Evolutionary conservation across 2,329 filamentous ascomycete genomes (phyloP).

Genomic region (Fusarium sp.): DNA sequence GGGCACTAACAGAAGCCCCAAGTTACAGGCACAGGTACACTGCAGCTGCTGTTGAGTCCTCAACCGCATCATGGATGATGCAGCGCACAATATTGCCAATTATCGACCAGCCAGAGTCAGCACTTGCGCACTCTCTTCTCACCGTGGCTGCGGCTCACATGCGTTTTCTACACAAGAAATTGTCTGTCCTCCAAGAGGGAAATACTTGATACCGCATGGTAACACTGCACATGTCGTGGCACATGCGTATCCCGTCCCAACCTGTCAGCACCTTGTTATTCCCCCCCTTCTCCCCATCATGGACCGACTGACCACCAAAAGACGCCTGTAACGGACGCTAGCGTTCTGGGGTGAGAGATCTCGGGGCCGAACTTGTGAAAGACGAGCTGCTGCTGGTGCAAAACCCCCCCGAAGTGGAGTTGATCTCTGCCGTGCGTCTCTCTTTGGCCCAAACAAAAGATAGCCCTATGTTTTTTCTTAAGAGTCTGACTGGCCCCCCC

Average conservation of each 20-base stretch:
- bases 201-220: slow-evolving; percentile 1
- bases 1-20: too few relatives aligned
- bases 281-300: not conserved
- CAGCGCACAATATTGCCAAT: not conserved
- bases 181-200: too few relatives aligned
- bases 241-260: slow-evolving; percentile 9
- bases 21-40: not conserved
- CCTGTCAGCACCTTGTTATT: slow-evolving; percentile 38
- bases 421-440: not conserved
- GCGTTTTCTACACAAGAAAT: slow-evolving; percentile 1
- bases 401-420: slow-evolving; percentile 2
- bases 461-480: slow-evolving; percentile 5
- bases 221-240: slow-evolving; percentile 22
- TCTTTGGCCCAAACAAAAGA: slow-evolving; percentile 29
- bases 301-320: not conserved
- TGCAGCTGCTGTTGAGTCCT: slow-evolving; percentile 2
- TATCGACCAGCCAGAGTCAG: slow-evolving; percentile 5
- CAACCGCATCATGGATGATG: not conserved
- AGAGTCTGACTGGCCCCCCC: slow-evolving; percentile 9
- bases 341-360: slow-evolving; percentile 11
- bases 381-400: not conserved
- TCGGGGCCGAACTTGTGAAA: not conserved
- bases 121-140: slow-evolving; percentile 16
- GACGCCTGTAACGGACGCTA: slow-evolving; percentile 22
- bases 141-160: slow-evolving; percentile 24